Evolutionary conservation across 371 early-diverging fungal species (phyloP).

Genomic region (Mucor sp.): DNA sequence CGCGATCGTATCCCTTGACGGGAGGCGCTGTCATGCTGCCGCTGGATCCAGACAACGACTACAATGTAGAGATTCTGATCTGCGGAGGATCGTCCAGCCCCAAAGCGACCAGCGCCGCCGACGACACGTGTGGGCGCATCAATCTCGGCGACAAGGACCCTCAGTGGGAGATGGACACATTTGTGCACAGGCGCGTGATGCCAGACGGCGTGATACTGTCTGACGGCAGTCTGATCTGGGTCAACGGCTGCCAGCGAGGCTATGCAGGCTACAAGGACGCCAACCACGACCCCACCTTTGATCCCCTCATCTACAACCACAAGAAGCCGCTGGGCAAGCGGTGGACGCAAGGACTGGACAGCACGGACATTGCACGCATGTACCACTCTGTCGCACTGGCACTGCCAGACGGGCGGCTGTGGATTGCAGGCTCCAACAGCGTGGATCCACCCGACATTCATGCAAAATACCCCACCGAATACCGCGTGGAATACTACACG

Average conservation of each 20-base stretch:
- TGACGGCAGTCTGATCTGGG: constrained; percentile 60
- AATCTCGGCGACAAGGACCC: constrained; percentile 50
- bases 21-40: constrained; percentile 64
- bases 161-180: constrained; percentile 63
- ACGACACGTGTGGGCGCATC: constrained; percentile 59
- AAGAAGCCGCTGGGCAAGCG: constrained; percentile 37
- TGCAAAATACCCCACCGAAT: constrained; percentile 61
- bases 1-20: constrained; percentile 67
- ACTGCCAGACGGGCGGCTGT: constrained; percentile 55
- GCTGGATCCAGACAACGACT: constrained; percentile 57
- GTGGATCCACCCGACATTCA: constrained; percentile 46
- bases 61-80: constrained; percentile 58
- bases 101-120: constrained; percentile 39
- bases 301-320: constrained; percentile 62
- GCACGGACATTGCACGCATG: constrained; percentile 67
- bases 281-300: constrained; percentile 58
- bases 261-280: constrained; percentile 58
- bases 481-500: constrained; percentile 61
- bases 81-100: constrained; percentile 61
- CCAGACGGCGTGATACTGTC: constrained; percentile 61
- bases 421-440: constrained; percentile 55
- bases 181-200: constrained; percentile 64
- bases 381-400: constrained; percentile 69
- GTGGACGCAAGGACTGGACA: constrained; percentile 45
- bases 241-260: constrained; percentile 67